Conservation (phyloP, 768 basidiomycete species). For the Termitomyces sp. region DNA sequence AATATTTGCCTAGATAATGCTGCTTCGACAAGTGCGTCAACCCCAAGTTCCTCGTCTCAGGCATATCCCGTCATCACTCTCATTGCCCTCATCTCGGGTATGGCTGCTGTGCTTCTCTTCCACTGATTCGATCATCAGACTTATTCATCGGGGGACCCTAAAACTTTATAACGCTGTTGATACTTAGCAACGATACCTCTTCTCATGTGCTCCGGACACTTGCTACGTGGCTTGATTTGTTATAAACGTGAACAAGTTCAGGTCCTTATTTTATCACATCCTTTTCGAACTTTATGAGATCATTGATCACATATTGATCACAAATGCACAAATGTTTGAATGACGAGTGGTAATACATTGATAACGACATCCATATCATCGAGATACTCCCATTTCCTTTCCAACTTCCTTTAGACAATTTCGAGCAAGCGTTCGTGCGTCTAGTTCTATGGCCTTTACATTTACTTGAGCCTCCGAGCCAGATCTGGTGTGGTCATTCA, state of each 20-base stretch:
- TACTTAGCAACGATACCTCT: neutral
- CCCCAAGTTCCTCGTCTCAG: slow-evolving; percentile 7
- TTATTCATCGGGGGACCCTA: neutral
- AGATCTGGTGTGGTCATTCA: slow-evolving; percentile 6
- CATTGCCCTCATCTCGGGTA: slow-evolving; percentile 15
- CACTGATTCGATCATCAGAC: slow-evolving; percentile 4
- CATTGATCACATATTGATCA: neutral
- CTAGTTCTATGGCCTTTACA: slow-evolving; percentile 40
- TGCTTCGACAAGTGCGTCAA: neutral
- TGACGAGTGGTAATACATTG: neutral
- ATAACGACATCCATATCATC: neutral
- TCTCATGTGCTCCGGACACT: neutral
- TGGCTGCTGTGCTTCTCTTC: slow-evolving; percentile 18
- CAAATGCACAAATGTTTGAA: neutral
- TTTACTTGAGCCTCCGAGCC: slow-evolving; percentile 8
- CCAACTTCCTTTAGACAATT: slow-evolving; percentile 67
- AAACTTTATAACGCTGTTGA: neutral
- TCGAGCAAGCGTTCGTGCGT: slow-evolving; percentile 61
- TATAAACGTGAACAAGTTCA: neutral
- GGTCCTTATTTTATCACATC: too few species aligned
- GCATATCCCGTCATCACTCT: slow-evolving; percentile 14
- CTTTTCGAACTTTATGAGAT: neutral
- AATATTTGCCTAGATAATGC: neutral
- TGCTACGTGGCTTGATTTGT: neutral
- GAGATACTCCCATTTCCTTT: slow-evolving; percentile 58